Percentiles rank a stretch among this genome's conserved stretches.
phyloP scores from a whole-genome alignment of 2,329 filamentous ascomycete species.

The Furcasterigmium sp. region DNA sequence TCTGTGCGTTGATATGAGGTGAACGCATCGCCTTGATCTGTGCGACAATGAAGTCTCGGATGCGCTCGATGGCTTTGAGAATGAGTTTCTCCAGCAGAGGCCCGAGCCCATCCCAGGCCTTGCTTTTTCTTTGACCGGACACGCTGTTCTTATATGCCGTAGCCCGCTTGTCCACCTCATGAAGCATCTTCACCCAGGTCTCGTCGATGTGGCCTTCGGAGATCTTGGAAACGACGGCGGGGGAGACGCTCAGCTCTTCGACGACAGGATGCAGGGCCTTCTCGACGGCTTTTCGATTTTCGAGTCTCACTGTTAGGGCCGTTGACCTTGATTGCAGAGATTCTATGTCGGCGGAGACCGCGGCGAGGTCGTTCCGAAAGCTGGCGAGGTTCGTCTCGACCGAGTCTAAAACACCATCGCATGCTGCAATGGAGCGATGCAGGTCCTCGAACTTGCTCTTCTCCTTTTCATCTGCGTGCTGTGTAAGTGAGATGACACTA shows the following conservation, averaged over 20 bases:
- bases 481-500: not conserved
- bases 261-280: slow-evolving; percentile 82
- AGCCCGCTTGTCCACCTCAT: slow-evolving; percentile 77
- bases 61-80: slow-evolving; percentile 79
- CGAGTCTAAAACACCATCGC: slow-evolving; percentile 87
- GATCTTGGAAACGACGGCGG: slow-evolving; percentile 77
- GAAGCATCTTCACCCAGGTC: slow-evolving; percentile 75
- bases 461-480: slow-evolving; percentile 65
- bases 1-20: slow-evolving; percentile 93
- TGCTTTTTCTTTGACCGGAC: slow-evolving; percentile 57
- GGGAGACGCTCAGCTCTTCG: slow-evolving; percentile 86
- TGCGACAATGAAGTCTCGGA: slow-evolving; percentile 87
- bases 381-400: slow-evolving; percentile 89
- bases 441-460: slow-evolving; percentile 84
- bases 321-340: slow-evolving; percentile 82
- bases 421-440: slow-evolving; percentile 82
- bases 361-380: slow-evolving; percentile 88
- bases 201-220: slow-evolving; percentile 87
- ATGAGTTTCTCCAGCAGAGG: slow-evolving; percentile 82
- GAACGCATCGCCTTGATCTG: slow-evolving; percentile 93
- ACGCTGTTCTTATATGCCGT: slow-evolving; percentile 64
- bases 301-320: slow-evolving; percentile 74
- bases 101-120: slow-evolving; percentile 76
- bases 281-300: slow-evolving; percentile 87
- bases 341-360: slow-evolving; percentile 93